Conservation (phyloP, 2,329 filamentous ascomycete genomes). For the Fusarium marasasianum region DNA sequence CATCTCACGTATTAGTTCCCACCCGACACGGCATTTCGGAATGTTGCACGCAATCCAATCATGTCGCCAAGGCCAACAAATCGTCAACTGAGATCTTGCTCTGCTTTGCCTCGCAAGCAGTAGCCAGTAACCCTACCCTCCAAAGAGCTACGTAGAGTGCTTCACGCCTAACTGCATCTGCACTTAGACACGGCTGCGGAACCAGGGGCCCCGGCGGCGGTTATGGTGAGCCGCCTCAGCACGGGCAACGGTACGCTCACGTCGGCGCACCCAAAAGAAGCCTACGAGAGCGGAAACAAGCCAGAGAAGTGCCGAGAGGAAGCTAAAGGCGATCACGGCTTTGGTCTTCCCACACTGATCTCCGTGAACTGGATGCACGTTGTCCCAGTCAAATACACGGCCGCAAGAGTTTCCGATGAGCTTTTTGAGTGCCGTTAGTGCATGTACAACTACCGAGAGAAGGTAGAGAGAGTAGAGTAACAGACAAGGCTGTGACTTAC, state of each 20-base stretch:
- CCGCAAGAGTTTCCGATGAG: constrained; percentile 62
- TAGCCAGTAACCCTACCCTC: neutral
- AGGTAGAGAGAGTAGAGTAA: neutral
- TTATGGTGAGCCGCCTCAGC: constrained; percentile 43
- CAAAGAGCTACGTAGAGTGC: neutral
- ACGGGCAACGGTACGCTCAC: constrained; percentile 47
- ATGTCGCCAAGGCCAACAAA: constrained; percentile 12
- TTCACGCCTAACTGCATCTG: neutral
- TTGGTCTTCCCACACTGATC: constrained; percentile 74
- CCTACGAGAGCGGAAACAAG: constrained; percentile 70
- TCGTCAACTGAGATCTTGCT: neutral
- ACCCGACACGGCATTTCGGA: constrained; percentile 5
- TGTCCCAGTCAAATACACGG: constrained; percentile 67
- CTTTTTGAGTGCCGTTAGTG: constrained; percentile 37
- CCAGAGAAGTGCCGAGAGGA: constrained; percentile 77
- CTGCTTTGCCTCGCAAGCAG: neutral
- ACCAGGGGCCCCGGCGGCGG: constrained; percentile 52
- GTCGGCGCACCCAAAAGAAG: constrained; percentile 61
- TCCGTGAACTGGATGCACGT: constrained; percentile 56
- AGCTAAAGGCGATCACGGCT: constrained; percentile 75
- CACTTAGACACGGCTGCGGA: constrained; percentile 54
- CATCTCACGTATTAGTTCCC: constrained; percentile 20
- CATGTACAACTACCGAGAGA: neutral
- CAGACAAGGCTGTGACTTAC: constrained; percentile 51
- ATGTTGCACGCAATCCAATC: constrained; percentile 23